Evolutionary conservation across 2,329 filamentous ascomycete species (phyloP).

Genomic region (Fusarium temperatum): DNA sequence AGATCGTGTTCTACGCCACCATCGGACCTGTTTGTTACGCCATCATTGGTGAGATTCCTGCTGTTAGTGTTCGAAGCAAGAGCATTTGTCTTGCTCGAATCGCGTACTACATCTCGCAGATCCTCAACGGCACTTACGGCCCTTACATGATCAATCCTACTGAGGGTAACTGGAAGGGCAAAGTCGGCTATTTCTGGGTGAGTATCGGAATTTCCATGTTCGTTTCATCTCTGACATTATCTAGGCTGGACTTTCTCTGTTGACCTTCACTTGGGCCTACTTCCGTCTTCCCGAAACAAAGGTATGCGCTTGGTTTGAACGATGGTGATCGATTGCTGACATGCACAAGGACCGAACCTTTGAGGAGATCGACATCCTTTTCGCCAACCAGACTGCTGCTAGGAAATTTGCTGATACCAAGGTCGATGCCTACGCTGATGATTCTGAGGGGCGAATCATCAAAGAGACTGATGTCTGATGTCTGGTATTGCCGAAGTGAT

Average conservation of each 20-base stretch:
- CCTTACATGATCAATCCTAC: constrained; percentile 48
- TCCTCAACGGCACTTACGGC: constrained; percentile 44
- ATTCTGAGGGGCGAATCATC: background rate
- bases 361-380: constrained; percentile 49
- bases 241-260: constrained; percentile 37
- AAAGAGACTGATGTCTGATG: constrained; percentile 1
- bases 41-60: constrained; percentile 53
- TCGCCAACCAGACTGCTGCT: constrained; percentile 44
- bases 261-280: constrained; percentile 46
- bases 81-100: constrained; percentile 53
- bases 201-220: rapidly evolving
- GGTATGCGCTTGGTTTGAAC: background rate
- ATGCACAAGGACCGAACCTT: constrained; percentile 33
- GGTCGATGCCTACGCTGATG: constrained; percentile 8
- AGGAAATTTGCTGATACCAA: constrained; percentile 46
- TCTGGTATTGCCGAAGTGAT: rapidly evolving
- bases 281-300: constrained; percentile 48
- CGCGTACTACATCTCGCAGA: constrained; percentile 41
- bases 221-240: background rate
- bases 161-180: constrained; percentile 49
- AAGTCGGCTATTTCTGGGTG: constrained; percentile 46
- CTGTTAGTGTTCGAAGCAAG: constrained; percentile 53
- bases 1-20: constrained; percentile 53
- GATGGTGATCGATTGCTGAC: background rate
- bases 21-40: constrained; percentile 56